Percentiles rank a stretch among this genome's conserved stretches.
Evolutionary conservation across 176 grass and related monocot genomes (phyloP).

Genomic region (Ensete ventricosum): DNA sequence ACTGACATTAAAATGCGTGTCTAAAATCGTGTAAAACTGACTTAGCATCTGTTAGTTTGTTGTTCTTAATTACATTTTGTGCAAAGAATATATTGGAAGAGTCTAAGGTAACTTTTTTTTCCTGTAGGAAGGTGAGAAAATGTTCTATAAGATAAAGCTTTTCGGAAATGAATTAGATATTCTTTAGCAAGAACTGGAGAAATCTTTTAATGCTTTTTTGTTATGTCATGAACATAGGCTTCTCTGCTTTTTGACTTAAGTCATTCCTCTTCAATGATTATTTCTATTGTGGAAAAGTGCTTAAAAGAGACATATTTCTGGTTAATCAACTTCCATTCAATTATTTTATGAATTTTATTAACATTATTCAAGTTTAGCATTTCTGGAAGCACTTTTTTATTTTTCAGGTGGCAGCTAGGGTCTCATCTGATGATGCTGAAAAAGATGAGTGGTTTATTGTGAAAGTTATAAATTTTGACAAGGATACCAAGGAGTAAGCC

Average conservation of each 20-base stretch:
- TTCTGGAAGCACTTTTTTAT: conserved; percentile 4
- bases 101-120: background rate
- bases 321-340: background rate
- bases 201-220: background rate
- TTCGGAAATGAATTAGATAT: background rate
- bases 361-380: conserved; percentile 10
- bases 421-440: conserved; percentile 67
- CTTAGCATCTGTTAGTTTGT: too few species aligned
- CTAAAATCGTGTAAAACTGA: too few species aligned
- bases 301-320: background rate
- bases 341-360: background rate
- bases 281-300: too few species aligned
- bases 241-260: background rate
- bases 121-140: background rate
- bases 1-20: too few species aligned
- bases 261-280: conserved; percentile 17
- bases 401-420: conserved; percentile 95
- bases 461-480: conserved; percentile 92
- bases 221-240: background rate
- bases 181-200: background rate
- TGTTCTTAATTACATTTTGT: too few species aligned
- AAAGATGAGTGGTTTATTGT: conserved; percentile 95
- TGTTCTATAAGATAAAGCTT: background rate
- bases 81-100: background rate
- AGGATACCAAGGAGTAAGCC: conserved; percentile 90